phyloP scores from a whole-genome alignment of 495 filamentous ascomycete species.

The Neurospora sp. region DNA sequence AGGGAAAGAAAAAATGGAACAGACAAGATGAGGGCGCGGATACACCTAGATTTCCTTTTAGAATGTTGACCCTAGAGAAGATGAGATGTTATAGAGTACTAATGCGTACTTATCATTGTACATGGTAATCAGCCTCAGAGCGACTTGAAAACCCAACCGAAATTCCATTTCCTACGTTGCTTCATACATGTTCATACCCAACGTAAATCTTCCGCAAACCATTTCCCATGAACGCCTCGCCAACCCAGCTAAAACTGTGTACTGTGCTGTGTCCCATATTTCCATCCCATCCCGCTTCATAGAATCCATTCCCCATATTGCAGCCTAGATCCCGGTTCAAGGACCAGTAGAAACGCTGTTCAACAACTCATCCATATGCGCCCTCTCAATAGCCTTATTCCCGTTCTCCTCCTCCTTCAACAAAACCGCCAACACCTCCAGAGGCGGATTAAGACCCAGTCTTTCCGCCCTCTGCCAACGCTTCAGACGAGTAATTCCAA shows the following conservation, averaged over 20 bases:
- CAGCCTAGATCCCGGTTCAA: not conserved
- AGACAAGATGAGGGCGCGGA: not conserved
- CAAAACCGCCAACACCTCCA: constrained; percentile 84
- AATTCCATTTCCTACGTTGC: not conserved
- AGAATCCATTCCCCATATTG: too few species aligned
- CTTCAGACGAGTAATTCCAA: constrained; percentile 70
- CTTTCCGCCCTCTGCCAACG: constrained; percentile 81
- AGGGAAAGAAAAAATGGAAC: not conserved
- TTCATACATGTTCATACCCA: not conserved
- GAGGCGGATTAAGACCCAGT: constrained; percentile 71
- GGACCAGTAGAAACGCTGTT: constrained; percentile 32
- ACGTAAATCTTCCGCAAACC: not conserved
- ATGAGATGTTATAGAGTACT: not conserved
- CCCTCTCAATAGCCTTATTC: constrained; percentile 40
- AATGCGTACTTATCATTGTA: not conserved
- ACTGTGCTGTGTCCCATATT: not conserved
- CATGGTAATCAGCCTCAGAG: not conserved
- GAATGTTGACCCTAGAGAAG: not conserved
- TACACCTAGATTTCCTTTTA: not conserved
- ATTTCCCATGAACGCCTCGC: not conserved
- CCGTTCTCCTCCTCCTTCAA: constrained; percentile 56
- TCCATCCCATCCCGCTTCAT: not conserved
- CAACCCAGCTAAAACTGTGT: not conserved
- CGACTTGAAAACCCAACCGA: not conserved
- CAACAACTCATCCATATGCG: constrained; percentile 77